These are phyloP conservation scores for Neobulgaria alba DNA, from an alignment of 2,329 filamentous ascomycete genomes.

Conservation along the genomic window DNA sequence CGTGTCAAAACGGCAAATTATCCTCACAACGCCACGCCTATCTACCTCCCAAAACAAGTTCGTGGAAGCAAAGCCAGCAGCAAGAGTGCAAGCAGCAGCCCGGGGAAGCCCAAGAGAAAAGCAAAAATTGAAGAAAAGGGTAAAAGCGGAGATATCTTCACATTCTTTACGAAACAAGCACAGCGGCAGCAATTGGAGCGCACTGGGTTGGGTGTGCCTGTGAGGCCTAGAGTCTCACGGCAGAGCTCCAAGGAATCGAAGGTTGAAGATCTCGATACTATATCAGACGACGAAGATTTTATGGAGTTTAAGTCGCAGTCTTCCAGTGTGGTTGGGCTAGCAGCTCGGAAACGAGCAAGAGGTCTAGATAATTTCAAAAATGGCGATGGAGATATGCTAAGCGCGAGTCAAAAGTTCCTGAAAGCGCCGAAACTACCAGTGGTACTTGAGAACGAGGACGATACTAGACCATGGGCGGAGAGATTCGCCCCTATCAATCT, in stretches of 20 bases:
- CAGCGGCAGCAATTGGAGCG: slow-evolving; percentile 33
- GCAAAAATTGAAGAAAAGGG: slow-evolving; percentile 40
- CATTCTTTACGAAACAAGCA: slow-evolving; percentile 54
- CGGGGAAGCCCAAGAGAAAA: slow-evolving; percentile 32
- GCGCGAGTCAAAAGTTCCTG: slow-evolving; percentile 45
- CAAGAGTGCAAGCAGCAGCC: slow-evolving; percentile 35
- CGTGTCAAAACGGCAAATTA: slow-evolving; percentile 21
- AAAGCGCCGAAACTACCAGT: slow-evolving; percentile 28
- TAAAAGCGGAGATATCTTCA: slow-evolving; percentile 47
- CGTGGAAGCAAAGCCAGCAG: slow-evolving; percentile 21
- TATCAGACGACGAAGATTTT: slow-evolving; percentile 51
- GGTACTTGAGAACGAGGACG: slow-evolving; percentile 35
- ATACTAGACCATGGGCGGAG: slow-evolving; percentile 77
- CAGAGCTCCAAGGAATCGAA: slow-evolving; percentile 30
- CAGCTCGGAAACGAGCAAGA: slow-evolving; percentile 45
- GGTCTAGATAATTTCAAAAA: slow-evolving; percentile 28
- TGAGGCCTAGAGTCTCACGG: slow-evolving; percentile 28
- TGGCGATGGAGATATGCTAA: slow-evolving; percentile 17
- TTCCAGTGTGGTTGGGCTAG: slow-evolving; percentile 47
- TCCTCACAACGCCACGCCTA: slow-evolving; percentile 24
- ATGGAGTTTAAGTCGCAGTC: slow-evolving; percentile 40
- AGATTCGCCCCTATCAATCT: slow-evolving; percentile 67
- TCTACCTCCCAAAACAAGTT: slow-evolving; percentile 23
- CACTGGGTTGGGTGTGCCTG: slow-evolving; percentile 4
- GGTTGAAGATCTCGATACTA: slow-evolving; percentile 34